Conservation (phyloP, 345 rosid genomes). For the Lumnitzera littorea region DNA sequence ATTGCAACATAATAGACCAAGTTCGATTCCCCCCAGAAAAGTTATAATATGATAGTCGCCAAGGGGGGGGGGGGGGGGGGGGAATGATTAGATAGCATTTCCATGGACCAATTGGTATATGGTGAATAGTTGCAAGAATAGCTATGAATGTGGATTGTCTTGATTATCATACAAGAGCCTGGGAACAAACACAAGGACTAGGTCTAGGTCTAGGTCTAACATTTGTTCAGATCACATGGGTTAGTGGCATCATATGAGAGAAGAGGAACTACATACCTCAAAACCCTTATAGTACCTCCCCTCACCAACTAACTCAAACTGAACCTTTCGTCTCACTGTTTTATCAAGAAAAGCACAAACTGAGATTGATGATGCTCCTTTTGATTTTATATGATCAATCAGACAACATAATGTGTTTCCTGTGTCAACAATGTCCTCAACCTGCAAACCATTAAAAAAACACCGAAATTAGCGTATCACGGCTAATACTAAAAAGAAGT, state of each 20-base stretch:
- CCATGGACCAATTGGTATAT: too few species aligned
- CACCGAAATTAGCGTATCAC: background rate
- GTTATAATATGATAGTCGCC: too few species aligned
- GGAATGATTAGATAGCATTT: too few species aligned
- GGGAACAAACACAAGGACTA: too few species aligned
- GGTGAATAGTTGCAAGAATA: too few species aligned
- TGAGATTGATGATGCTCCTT: slow-evolving; percentile 73
- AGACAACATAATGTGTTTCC: slow-evolving; percentile 66
- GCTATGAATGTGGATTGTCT: too few species aligned
- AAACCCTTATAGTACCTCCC: slow-evolving; percentile 84
- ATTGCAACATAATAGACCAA: too few species aligned
- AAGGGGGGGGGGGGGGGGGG: too few species aligned
- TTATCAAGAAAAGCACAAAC: slow-evolving; percentile 81
- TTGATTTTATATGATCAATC: slow-evolving; percentile 43
- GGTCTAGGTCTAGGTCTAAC: background rate
- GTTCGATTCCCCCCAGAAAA: too few species aligned
- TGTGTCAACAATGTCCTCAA: slow-evolving; percentile 93
- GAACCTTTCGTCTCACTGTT: slow-evolving; percentile 59
- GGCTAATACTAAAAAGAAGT: too few species aligned
- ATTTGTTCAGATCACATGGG: background rate
- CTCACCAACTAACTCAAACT: slow-evolving; percentile 51
- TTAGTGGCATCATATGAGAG: background rate
- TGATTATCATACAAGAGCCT: background rate
- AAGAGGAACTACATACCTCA: slow-evolving; percentile 38
- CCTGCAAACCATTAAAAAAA: slow-evolving; percentile 29